These are phyloP conservation scores for Fusarium concolor DNA, from an alignment of 2,329 filamentous ascomycete species.

Conservation along the genomic window DNA sequence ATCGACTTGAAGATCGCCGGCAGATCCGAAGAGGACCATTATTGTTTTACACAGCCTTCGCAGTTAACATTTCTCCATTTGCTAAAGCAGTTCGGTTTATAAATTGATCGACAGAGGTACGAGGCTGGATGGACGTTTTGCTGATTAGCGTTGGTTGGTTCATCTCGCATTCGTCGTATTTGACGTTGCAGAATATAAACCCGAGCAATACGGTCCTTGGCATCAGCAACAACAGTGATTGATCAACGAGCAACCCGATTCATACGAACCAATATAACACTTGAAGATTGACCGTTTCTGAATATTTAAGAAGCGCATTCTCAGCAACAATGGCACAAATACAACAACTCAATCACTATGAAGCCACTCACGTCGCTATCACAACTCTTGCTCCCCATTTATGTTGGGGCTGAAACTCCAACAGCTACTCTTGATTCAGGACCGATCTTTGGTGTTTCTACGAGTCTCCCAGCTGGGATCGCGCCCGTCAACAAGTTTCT, in stretches of 20 bases:
- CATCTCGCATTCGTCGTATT: conserved; percentile 17
- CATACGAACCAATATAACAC: too few relatives aligned
- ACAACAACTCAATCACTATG: background rate
- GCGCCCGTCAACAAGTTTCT: conserved; percentile 39
- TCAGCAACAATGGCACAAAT: background rate
- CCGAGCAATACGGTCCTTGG: conserved; percentile 13
- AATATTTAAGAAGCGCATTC: background rate
- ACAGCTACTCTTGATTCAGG: conserved; percentile 35
- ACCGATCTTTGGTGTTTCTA: conserved; percentile 24
- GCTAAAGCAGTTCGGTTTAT: background rate
- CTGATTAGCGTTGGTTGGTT: background rate
- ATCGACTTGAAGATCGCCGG: too few relatives aligned
- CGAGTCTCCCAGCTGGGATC: conserved; percentile 26
- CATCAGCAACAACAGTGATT: background rate
- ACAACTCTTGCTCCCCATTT: conserved; percentile 1
- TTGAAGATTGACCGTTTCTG: background rate
- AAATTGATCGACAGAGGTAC: background rate
- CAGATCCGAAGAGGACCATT: background rate
- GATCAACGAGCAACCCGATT: background rate
- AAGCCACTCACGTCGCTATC: conserved; percentile 3
- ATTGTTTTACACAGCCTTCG: background rate
- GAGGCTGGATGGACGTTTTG: background rate
- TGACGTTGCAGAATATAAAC: background rate
- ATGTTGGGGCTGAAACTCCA: conserved; percentile 8
- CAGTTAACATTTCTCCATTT: too few relatives aligned